Percentiles rank a stretch among this genome's conserved stretches.
phyloP scores from a whole-genome alignment of 1,284 basidiomycete species.

The Trametes hirsuta region DNA sequence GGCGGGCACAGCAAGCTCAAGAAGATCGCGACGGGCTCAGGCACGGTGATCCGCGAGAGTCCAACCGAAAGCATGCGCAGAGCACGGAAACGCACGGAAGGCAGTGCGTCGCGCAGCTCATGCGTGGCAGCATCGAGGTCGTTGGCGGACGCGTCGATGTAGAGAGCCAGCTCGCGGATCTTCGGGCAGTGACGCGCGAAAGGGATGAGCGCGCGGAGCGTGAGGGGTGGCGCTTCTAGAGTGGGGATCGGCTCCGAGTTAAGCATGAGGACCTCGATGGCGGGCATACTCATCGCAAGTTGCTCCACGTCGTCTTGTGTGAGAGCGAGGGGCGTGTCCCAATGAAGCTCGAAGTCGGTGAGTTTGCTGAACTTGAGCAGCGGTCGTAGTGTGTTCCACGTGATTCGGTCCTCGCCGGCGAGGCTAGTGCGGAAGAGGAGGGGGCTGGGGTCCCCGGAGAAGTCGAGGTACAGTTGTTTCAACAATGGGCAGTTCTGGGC shows the following conservation, averaged over 20 bases:
- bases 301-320: conserved; percentile 50
- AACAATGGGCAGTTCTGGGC: conserved; percentile 51
- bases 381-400: conserved; percentile 52
- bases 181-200: conserved; percentile 59
- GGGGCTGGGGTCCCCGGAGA: conserved; percentile 20
- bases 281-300: conserved; percentile 53
- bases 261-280: conserved; percentile 49
- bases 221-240: conserved; percentile 39
- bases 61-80: conserved; percentile 51
- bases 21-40: conserved; percentile 51
- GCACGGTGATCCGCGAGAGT: conserved; percentile 47
- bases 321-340: conserved; percentile 54
- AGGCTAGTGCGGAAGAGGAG: conserved; percentile 9
- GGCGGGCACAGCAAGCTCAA: conserved; percentile 53
- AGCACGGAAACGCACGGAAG: conserved; percentile 38
- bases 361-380: conserved; percentile 50
- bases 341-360: conserved; percentile 51
- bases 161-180: conserved; percentile 54
- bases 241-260: conserved; percentile 51
- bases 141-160: conserved; percentile 43
- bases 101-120: conserved; percentile 13
- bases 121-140: conserved; percentile 27
- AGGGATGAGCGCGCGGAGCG: conserved; percentile 52
- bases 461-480: conserved; percentile 41
- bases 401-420: conserved; percentile 38